Base-by-base conservation (phyloP, 2,329 filamentous ascomycete genomes). In the Xylariomycetidae sp. region DNA sequence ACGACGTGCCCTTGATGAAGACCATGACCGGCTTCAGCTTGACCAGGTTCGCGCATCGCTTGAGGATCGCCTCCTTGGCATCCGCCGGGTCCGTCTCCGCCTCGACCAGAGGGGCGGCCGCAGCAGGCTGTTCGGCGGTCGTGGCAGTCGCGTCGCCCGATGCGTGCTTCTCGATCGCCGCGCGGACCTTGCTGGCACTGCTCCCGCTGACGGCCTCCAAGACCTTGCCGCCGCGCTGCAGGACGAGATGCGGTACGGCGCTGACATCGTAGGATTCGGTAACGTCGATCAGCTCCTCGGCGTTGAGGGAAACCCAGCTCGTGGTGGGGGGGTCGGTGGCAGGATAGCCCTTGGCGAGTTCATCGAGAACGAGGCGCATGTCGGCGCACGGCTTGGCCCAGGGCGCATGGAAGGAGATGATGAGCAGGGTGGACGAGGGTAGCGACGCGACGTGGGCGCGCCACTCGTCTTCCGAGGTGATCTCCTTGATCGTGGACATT, bases 1-100 rank as follows among this genome's bases (percentile, higher is more conserved):
- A 85, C 0, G 88, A 88, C 3, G 86, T 93, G n/a, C 88, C 89
- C 67, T 95, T 95, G 87, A 95, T 95, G 63, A 98, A 98, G 18
- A 98, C 70, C 92, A 98, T 98, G 19, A 98, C 89, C 0, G 89
- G 87, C 19, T 92, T 90, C 5, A 92, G 92, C 67, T 90, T 94
- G 47, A 96, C 90, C 22, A 98, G 72, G 48, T 93, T 85, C 14
- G 65, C 74, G 23, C 98, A 69, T 19, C 90, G 74, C 59, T 83
- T 80, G 60, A 87, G 80, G 34, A 98, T 67, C 46, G 93, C 88
- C 58, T 95, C 86, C 64, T 90, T 90, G 31, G 74, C 72, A 59
- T 79, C 72, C 35, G 65, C 71, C 6, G 66, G 68, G 39, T 77
- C 72, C 10, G 35, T 25, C 23, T 53, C 46, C 9, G 51, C 54